Conservation (phyloP, 768 basidiomycete species). For the Boletus vermiculosoides region DNA sequence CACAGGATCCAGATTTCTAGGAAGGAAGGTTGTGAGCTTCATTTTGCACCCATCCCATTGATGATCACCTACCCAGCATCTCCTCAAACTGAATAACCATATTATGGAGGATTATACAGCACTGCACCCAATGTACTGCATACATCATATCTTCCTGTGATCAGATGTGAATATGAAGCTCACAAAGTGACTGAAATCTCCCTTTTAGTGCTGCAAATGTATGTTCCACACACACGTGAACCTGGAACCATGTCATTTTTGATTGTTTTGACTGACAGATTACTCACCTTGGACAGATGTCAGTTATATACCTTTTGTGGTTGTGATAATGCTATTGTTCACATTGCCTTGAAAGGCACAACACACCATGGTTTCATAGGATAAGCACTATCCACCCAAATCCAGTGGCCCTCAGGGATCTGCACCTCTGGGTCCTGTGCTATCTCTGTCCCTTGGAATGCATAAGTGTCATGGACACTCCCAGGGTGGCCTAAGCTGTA, state of each 20-base stretch:
- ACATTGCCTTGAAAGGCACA: not conserved
- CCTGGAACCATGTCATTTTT: no score
- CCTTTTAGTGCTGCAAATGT: constrained; percentile 7
- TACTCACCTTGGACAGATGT: constrained; percentile 9
- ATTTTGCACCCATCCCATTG: not conserved
- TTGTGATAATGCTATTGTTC: not conserved
- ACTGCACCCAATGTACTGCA: constrained; percentile 3
- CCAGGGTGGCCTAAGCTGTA: not conserved
- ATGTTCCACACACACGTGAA: constrained; percentile 3
- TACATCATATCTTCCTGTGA: not conserved
- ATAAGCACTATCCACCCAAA: constrained; percentile 17
- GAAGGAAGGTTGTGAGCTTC: not conserved
- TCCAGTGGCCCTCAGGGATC: constrained; percentile 1
- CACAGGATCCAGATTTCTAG: not conserved
- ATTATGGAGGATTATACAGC: constrained; percentile 13
- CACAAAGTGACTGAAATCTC: not conserved
- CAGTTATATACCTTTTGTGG: not conserved
- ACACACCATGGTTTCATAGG: constrained; percentile 7
- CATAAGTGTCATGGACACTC: constrained; percentile 9
- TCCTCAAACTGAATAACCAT: constrained; percentile 14
- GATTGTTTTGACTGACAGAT: not conserved
- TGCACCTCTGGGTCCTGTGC: not conserved
- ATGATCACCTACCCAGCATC: not conserved
- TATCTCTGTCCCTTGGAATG: constrained; percentile 3
- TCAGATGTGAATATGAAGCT: not conserved